Conservation (phyloP, 495 filamentous ascomycete species). For the Collariella sp. region DNA sequence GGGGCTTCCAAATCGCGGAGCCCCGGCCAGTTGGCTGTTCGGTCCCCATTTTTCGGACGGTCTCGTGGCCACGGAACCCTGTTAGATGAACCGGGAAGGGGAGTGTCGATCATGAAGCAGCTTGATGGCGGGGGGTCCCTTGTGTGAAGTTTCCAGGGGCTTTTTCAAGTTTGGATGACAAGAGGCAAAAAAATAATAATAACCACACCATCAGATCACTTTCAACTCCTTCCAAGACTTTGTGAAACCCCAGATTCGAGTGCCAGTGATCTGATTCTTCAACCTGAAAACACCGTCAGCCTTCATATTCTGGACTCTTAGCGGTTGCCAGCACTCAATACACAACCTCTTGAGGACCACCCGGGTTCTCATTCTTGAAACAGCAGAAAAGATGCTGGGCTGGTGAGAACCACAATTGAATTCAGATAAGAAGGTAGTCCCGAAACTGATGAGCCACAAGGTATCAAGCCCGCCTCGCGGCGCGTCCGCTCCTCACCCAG, state of each 20-base stretch:
- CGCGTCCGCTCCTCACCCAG: constrained; percentile 79
- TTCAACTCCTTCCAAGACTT: not conserved
- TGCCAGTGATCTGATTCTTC: not conserved
- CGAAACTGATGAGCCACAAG: constrained; percentile 33
- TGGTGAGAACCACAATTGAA: constrained; percentile 2
- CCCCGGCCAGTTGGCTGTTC: not conserved
- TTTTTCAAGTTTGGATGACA: not conserved
- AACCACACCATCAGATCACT: not conserved
- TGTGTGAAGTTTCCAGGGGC: not conserved
- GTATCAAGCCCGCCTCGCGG: constrained; percentile 80
- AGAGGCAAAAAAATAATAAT: not conserved
- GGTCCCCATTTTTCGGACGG: constrained; percentile 7
- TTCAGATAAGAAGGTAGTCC: not conserved
- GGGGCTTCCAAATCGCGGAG: too few species aligned
- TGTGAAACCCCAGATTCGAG: not conserved
- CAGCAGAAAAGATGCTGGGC: not conserved
- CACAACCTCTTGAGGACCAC: not conserved
- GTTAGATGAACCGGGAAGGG: not conserved
- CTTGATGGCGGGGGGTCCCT: not conserved
- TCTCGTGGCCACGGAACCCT: constrained; percentile 7
- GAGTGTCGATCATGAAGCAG: not conserved
- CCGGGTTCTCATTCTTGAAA: not conserved
- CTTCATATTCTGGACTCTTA: not conserved
- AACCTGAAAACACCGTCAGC: not conserved
- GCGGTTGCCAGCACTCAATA: not conserved